Percentiles rank a stretch among this genome's conserved stretches.
Conservation (phyloP, 2,329 filamentous ascomycete genomes). For the Thielaviopsis populi region DNA sequence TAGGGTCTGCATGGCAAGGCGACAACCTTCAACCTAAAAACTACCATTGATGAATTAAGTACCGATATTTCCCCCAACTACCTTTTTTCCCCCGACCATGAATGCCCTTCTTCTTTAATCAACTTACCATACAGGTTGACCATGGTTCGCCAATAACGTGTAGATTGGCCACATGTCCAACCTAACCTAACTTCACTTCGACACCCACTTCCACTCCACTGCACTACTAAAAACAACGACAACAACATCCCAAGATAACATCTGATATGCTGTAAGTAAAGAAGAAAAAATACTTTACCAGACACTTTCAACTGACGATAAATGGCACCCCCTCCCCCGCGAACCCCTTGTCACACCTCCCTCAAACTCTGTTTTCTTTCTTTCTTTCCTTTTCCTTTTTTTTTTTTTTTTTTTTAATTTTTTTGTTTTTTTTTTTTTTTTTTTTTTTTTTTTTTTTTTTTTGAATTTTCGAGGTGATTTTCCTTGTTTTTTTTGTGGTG, state of each 20-base stretch:
- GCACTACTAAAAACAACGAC: background rate
- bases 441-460: background rate
- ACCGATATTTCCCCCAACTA: background rate
- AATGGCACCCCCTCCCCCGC: background rate
- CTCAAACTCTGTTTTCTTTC: background rate
- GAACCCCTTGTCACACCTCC: background rate
- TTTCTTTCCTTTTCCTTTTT: background rate
- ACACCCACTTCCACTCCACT: background rate
- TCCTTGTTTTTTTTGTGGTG: background rate
- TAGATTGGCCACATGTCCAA: background rate
- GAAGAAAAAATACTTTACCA: background rate
- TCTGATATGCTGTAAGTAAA: slow-evolving; percentile 2
- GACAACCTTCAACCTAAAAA: background rate
- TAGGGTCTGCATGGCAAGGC: background rate
- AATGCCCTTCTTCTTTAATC: background rate
- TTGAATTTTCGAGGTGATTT: background rate
- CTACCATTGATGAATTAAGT: background rate
- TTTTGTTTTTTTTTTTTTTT: background rate
- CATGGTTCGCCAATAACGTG: background rate
- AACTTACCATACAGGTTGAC: background rate
- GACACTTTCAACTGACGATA: slow-evolving; percentile 6
- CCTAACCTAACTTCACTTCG: too few relatives aligned
- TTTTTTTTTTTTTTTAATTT: background rate
- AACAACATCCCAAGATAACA: background rate
- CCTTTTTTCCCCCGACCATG: background rate